Conservation (phyloP, 2,329 filamentous ascomycete genomes). For the Emergomyces pasteurianus region DNA sequence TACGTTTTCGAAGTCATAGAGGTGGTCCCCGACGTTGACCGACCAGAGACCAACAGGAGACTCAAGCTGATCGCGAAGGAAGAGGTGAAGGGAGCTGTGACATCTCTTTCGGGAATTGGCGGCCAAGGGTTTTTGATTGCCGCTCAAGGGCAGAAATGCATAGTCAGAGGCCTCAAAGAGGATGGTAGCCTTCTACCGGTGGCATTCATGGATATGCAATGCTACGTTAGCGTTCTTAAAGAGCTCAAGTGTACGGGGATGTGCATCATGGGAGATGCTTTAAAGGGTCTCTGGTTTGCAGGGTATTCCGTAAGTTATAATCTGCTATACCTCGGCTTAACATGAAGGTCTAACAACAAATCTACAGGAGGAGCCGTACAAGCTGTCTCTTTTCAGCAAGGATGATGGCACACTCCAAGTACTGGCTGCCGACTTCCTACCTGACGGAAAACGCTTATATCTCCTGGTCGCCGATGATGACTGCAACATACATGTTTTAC, state of each 20-base stretch:
- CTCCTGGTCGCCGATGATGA: conserved; percentile 76
- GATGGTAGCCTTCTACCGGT: conserved; percentile 86
- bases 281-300: conserved; percentile 92
- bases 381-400: conserved; percentile 86
- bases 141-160: conserved; percentile 91
- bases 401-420: conserved; percentile 67
- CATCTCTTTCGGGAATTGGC: conserved; percentile 70
- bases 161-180: conserved; percentile 92
- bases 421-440: conserved; percentile 74
- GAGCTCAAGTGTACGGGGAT: conserved; percentile 74
- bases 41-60: conserved; percentile 72
- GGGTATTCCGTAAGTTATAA: conserved; percentile 60
- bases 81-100: conserved; percentile 85
- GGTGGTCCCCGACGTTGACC: conserved; percentile 78
- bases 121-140: conserved; percentile 80
- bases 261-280: conserved; percentile 75
- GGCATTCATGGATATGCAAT: conserved; percentile 96
- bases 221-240: conserved; percentile 76
- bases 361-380: conserved; percentile 74
- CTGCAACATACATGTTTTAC: conserved; percentile 74
- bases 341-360: neutral
- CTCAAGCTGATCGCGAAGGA: conserved; percentile 81
- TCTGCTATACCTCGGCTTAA: neutral
- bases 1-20: conserved; percentile 86
- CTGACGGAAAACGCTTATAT: conserved; percentile 69